Base-by-base conservation (phyloP, 1,284 basidiomycete species). In the Thelephora terrestris region DNA sequence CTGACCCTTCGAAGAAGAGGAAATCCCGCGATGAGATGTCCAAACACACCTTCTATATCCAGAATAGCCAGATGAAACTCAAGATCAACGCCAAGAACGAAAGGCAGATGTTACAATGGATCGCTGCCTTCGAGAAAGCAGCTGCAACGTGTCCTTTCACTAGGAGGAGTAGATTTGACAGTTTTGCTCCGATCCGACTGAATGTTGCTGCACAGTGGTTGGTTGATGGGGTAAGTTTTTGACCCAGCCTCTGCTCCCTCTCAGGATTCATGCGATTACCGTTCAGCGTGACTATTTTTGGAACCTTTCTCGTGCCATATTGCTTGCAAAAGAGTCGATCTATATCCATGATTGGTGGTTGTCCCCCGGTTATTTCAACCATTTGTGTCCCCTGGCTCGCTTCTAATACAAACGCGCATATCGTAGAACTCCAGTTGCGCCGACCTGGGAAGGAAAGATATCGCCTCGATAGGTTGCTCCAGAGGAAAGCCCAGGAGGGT, bases 271-370 rank as follows among this genome's bases (percentile, higher is more conserved):
- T 24, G 47, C 46, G 35, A 18, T 43, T 32, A 20, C 34, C 47
- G 35, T 47, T 47, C 54, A 91, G 85, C 81, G 93, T 16, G 93
- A 97, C 62, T 97, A 97, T 62, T 94, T 91, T 67, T 97, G 93
- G 94, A 95, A 95, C 61, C 69, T 99, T n/a, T 92, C 91, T 27
- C 79, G 91, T 43, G 95, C 96, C 0, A 87, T 99, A 47, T 72
- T 90, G 45, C 77, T 96, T 57, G 95, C 96, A 3, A 87, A 85
- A 61, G 89, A 96, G 58, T 78, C 74, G 21, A 90, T 94, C 51
- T 91, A 91, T 60, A 95, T 96, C 37, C 92, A 96, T 61, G 91
- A 93, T 65, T 96, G 93, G 93, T 96, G 92, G 92, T 66, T 92
- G 27, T 89, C 86, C 18, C 88, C 89, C 2, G 87, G 86, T 85